phyloP scores from a whole-genome alignment of 331 rosid genomes.

The Pyracantha coccinea region DNA sequence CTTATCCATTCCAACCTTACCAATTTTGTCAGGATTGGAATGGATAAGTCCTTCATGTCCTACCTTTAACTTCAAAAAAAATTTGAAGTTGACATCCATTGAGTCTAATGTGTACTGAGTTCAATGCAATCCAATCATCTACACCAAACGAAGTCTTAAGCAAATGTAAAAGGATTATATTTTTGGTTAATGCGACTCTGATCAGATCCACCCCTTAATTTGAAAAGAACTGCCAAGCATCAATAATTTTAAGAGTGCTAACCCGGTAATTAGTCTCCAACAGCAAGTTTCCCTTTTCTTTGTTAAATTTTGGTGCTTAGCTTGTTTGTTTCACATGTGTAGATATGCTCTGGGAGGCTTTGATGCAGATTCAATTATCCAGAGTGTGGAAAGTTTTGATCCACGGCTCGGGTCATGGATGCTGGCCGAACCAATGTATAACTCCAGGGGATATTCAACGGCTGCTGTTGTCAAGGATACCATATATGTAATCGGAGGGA shows the following conservation, averaged over 20 bases:
- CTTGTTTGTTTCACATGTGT: neutral
- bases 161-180: neutral
- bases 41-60: neutral
- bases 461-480: slow-evolving; percentile 58
- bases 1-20: neutral
- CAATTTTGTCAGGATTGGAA: neutral
- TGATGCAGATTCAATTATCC: slow-evolving; percentile 41
- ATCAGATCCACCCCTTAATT: too few species aligned
- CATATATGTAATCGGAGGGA: slow-evolving; percentile 62
- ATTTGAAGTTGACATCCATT: neutral
- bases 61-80: neutral
- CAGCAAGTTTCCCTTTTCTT: neutral
- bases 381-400: slow-evolving; percentile 49
- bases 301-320: neutral
- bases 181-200: slow-evolving; percentile 27
- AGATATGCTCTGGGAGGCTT: slow-evolving; percentile 66
- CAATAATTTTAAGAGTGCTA: too few species aligned
- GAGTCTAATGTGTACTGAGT: neutral
- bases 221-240: too few species aligned
- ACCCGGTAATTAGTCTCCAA: too few species aligned
- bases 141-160: neutral
- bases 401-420: slow-evolving; percentile 40
- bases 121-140: neutral
- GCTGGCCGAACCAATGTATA: slow-evolving; percentile 41
- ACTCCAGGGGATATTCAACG: slow-evolving; percentile 35